A percentile compares a stretch with the other conserved stretches of the same genome.
Evolutionary conservation across 495 filamentous ascomycete genomes (phyloP).

Genomic region (Trichoderma asperelloides): DNA sequence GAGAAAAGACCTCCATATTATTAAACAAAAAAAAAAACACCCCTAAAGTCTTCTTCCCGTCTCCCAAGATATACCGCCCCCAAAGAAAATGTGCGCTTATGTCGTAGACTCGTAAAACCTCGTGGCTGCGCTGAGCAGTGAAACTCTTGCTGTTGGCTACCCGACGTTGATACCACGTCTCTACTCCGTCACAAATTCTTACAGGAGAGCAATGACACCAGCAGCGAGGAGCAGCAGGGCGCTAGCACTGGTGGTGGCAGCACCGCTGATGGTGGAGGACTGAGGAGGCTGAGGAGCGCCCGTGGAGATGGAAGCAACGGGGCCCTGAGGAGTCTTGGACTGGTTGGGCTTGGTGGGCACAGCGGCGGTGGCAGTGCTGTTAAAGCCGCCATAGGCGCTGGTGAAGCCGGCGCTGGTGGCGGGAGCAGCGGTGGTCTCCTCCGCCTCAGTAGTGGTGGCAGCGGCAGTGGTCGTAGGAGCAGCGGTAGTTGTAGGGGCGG

Average conservation of each 20-base stretch:
- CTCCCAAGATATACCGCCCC: neutral
- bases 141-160: neutral
- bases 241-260: constrained; percentile 6
- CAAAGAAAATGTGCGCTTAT: neutral
- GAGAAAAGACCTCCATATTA: neutral
- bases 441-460: constrained; percentile 14
- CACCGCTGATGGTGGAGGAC: constrained; percentile 1
- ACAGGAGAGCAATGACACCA: constrained; percentile 9
- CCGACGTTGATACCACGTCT: constrained; percentile 1
- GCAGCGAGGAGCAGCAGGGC: constrained; percentile 8
- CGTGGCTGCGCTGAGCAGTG: neutral
- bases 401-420: constrained; percentile 7
- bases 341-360: neutral
- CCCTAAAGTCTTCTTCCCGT: neutral
- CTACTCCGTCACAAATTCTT: constrained; percentile 5
- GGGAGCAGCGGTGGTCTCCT: constrained; percentile 12
- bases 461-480: constrained; percentile 13
- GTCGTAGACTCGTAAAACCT: constrained; percentile 3
- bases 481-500: constrained; percentile 13
- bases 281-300: constrained; percentile 3
- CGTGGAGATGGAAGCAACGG: neutral
- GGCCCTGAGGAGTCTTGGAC: neutral
- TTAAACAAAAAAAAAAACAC: neutral
- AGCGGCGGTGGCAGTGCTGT: constrained; percentile 2
- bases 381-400: neutral